These are phyloP conservation scores for Curvularia lunata DNA, from an alignment of 2,329 filamentous ascomycete species.

Conservation along the genomic window DNA sequence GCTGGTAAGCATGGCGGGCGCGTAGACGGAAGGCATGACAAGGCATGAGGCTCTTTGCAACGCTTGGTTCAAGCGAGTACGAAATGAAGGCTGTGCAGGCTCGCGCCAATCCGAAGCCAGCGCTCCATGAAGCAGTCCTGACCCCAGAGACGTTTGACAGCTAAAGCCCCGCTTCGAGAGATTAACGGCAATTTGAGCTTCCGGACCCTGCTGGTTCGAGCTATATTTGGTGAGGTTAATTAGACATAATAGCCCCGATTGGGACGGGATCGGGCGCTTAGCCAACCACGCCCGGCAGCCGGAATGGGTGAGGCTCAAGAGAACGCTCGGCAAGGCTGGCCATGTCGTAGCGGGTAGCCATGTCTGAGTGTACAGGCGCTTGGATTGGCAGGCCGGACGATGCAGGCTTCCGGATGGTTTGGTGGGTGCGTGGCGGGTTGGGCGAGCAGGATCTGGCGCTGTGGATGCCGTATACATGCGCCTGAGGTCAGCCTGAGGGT, in stretches of 20 bases:
- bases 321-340: slow-evolving; percentile 20
- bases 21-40: slow-evolving; percentile 33
- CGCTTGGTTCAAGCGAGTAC: slow-evolving; percentile 12
- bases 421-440: slow-evolving; percentile 9
- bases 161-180: slow-evolving; percentile 27
- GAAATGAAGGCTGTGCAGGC: slow-evolving; percentile 23
- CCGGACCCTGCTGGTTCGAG: slow-evolving; percentile 35
- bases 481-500: slow-evolving; percentile 10
- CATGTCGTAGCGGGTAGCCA: slow-evolving; percentile 28
- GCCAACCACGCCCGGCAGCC: slow-evolving; percentile 27
- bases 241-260: slow-evolving; percentile 33
- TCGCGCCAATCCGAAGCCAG: slow-evolving; percentile 24
- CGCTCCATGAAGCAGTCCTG: slow-evolving; percentile 23
- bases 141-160: slow-evolving; percentile 29
- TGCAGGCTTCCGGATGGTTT: slow-evolving; percentile 3
- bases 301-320: slow-evolving; percentile 41
- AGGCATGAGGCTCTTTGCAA: slow-evolving; percentile 28
- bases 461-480: slow-evolving; percentile 8
- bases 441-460: slow-evolving; percentile 25
- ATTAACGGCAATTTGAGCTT: slow-evolving; percentile 38
- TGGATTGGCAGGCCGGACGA: slow-evolving; percentile 29
- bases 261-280: slow-evolving; percentile 38
- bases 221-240: slow-evolving; percentile 43
- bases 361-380: slow-evolving; percentile 41
- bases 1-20: slow-evolving; percentile 32